Evolutionary conservation across 805 yeast species (phyloP), one percentile per base, ranked within the genome.

Genomic region (Saturnispora kantuleensis): DNA sequence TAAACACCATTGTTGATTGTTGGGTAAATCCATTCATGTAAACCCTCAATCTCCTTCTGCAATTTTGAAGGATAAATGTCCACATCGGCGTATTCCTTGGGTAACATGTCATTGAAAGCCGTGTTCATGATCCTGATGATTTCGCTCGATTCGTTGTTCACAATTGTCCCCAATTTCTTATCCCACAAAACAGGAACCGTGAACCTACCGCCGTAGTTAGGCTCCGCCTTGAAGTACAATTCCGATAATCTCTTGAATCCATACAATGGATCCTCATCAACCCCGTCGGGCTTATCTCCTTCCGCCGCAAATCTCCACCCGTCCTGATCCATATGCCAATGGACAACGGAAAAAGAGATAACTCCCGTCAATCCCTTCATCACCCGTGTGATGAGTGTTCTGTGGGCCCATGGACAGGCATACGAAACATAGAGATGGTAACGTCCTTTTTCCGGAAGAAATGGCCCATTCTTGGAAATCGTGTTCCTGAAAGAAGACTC

Each of bases 371-470:
- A 62, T 1, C 96, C 95, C 66, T 88, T 87, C 50, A 90, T 67
- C 10, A 73, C 63, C 44, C 96, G 67, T 3, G 81, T 71, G 43
- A 87, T 81, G 47, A 89, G 68, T 0, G 89, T 77, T 50, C 97
- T 73, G 58, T 86, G 95, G 1, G 97, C 97, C 89, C 97, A 90
- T 4, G 98, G 97, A 64, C 98, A 90, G 2, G 96, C 96, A 40
- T 72, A 69, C 1, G 93, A 82, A 10, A 87, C 95, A 55, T 84
- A 89, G 45, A 88, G 71, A 64, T 89, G 95, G 59, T 90, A 90
- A 56, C 98, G 73, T 47, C 76, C 76, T 38, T 73, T 70, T 57
- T 87, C 96, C 4, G 96, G 86, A 59, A 78, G 85, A 48, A 70
- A 62, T 11, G 86, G 74, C 12, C 79, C 84, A 1, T 77, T 69